Conservation (phyloP, 495 filamentous ascomycete species). For the Aspergillus asperescens region DNA sequence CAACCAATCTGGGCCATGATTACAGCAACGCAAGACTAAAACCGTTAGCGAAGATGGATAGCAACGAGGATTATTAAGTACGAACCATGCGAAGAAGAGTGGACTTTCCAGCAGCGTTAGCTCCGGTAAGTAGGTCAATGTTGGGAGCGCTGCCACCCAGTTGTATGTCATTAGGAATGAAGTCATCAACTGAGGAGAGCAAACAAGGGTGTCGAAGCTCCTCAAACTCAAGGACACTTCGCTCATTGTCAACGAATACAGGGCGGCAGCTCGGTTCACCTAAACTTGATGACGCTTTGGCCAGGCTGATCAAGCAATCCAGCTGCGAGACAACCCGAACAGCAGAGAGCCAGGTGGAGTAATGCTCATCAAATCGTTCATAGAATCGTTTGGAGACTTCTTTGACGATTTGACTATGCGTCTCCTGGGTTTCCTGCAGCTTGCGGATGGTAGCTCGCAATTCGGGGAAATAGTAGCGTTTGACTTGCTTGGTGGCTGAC, state of each 20-base stretch:
- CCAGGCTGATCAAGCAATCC: slow-evolving; percentile 89
- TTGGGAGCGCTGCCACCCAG: slow-evolving; percentile 77
- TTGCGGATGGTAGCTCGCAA: slow-evolving; percentile 74
- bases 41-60: slow-evolving; percentile 5
- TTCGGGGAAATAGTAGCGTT: slow-evolving; percentile 90
- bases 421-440: slow-evolving; percentile 91
- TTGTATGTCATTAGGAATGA: slow-evolving; percentile 93
- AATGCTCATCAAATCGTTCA: slow-evolving; percentile 80
- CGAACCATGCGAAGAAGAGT: slow-evolving; percentile 94
- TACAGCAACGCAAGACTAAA: slow-evolving; percentile 82
- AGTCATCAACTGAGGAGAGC: slow-evolving; percentile 79
- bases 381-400: slow-evolving; percentile 82
- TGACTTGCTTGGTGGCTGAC: slow-evolving; percentile 85
- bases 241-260: slow-evolving; percentile 72
- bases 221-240: slow-evolving; percentile 82
- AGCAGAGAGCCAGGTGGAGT: slow-evolving; percentile 79
- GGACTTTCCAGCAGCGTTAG: slow-evolving; percentile 97
- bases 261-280: slow-evolving; percentile 88
- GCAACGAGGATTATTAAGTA: background rate
- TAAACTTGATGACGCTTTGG: slow-evolving; percentile 76
- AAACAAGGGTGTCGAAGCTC: slow-evolving; percentile 95
- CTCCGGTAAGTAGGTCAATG: slow-evolving; percentile 90
- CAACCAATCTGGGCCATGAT: slow-evolving; percentile 99
- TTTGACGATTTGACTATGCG: slow-evolving; percentile 85
- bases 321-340: slow-evolving; percentile 85